Base-by-base conservation (phyloP, 2,329 filamentous ascomycete genomes). In the Ceratocystis harringtonii region DNA sequence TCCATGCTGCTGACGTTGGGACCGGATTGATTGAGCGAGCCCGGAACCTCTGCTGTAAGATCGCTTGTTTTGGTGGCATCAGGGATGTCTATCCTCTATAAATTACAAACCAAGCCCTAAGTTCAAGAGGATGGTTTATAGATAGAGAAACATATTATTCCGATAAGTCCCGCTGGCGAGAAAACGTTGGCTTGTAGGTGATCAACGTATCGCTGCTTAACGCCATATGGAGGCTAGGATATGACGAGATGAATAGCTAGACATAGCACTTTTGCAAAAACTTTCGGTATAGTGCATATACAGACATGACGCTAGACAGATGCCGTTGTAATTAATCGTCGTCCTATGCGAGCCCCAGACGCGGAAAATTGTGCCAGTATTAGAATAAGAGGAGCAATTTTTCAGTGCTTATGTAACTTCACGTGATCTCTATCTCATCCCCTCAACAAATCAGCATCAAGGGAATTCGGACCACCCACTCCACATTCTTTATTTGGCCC, bases 381-480 rank as follows among this genome's bases (percentile, higher is more conserved):
- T 17, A 12, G 43, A n/a, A 41, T 22, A 44, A 25, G 22, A 44
- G 44, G 25, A 17, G 22, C 36, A 62, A 62, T 28, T 17, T 57
- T 57, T 64, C 10, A 7, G 19, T 36, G 62, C 30, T 57, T 58
- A 58, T 7, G 43, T 61, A 61, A 61, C 15, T 15, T 32, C 65
- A 66, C 65, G 65, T 66, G 65, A 66, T 36, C 32, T 12, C 8
- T 8, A 6, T 22, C 19, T 15, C 32, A 4, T 15, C n/a, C 36
- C 28, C 19, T 44, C 22, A 32, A 36, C 65, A 52, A 66, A 66
- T 64, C 65, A 66, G 55, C 25, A 45, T 22, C 36, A 32, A 64
- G 65, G 50, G 52, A 66, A 64, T 66, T 66, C 52, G 25, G 22
- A 43, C 55, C 62, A 41, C 61, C 43, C 48, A 63, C 65, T 61